These are phyloP conservation scores for Novymonas esmeraldas DNA, from an alignment of 208 protist genomes.

Conservation along the genomic window DNA sequence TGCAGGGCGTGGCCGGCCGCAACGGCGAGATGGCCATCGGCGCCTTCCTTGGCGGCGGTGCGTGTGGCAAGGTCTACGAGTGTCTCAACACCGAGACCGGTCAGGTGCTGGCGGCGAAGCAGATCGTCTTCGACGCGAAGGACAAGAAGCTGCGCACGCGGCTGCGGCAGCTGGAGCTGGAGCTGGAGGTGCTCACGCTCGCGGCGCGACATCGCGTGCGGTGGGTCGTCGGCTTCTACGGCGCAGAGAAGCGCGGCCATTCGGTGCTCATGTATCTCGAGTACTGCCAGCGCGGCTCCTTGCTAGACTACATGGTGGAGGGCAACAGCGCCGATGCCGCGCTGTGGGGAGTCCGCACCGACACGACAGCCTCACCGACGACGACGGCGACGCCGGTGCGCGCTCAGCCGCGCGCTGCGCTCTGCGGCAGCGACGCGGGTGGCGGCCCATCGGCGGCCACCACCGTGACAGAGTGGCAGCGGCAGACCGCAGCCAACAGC, in stretches of 20 bases:
- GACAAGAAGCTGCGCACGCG: constrained; percentile 75
- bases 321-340: constrained; percentile 38
- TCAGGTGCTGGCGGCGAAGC: constrained; percentile 80
- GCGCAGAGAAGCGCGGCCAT: constrained; percentile 82
- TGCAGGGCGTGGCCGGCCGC: constrained; percentile 58
- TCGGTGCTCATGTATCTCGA: constrained; percentile 93
- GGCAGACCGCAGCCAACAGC: too few relatives aligned
- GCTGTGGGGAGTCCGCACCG: constrained; percentile 15
- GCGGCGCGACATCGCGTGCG: constrained; percentile 60
- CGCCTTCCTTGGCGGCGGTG: constrained; percentile 82
- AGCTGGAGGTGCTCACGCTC: constrained; percentile 85
- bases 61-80: constrained; percentile 89
- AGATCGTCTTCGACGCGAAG: constrained; percentile 85
- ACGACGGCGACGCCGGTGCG: too few relatives aligned
- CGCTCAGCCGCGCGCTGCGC: too few relatives aligned
- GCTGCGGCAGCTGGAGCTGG: constrained; percentile 74
- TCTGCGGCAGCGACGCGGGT: not conserved
- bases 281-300: constrained; percentile 84
- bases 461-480: constrained; percentile 17
- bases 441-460: constrained; percentile 1
- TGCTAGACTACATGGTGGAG: constrained; percentile 78
- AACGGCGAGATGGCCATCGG: constrained; percentile 77
- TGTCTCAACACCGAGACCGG: constrained; percentile 85
- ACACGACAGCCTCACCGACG: too few relatives aligned
- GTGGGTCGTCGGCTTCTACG: constrained; percentile 89